Conservation (phyloP, 768 basidiomycete species). For the Kwoniella newhampshirensis region DNA sequence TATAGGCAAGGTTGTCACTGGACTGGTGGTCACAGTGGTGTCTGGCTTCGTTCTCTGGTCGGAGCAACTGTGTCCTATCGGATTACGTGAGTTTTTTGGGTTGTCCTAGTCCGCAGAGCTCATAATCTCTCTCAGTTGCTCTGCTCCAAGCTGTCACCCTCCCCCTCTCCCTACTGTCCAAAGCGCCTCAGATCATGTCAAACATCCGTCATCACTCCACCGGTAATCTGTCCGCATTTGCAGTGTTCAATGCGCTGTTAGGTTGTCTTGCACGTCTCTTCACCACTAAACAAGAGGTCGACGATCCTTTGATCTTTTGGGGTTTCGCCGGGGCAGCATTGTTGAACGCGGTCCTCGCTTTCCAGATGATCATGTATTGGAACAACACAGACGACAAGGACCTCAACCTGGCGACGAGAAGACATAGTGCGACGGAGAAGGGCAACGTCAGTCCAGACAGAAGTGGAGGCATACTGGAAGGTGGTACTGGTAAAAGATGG, state of each 20-base stretch:
- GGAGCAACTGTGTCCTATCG: conserved; percentile 36
- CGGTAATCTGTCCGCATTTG: conserved; percentile 90
- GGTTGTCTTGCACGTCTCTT: conserved; percentile 91
- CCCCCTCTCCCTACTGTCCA: conserved; percentile 86
- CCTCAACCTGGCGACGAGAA: conserved; percentile 6
- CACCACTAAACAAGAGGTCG: conserved; percentile 87
- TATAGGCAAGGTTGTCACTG: conserved; percentile 33
- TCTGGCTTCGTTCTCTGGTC: conserved; percentile 39
- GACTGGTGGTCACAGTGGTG: conserved; percentile 26
- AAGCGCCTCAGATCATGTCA: conserved; percentile 86
- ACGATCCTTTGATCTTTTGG: conserved; percentile 73
- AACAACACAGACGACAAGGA: conserved; percentile 27
- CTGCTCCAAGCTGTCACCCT: conserved; percentile 80
- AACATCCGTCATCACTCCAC: conserved; percentile 75
- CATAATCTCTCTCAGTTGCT: conserved; percentile 55
- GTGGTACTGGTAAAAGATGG: conserved; percentile 22
- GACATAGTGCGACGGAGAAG: conserved; percentile 19
- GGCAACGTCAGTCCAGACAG: conserved; percentile 9
- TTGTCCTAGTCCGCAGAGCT: not conserved
- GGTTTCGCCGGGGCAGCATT: conserved; percentile 80
- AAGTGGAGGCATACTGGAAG: conserved; percentile 1
- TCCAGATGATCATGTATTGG: conserved; percentile 73
- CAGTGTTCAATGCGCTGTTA: conserved; percentile 78
- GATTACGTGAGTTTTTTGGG: conserved; percentile 40
- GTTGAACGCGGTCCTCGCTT: conserved; percentile 79